These are phyloP conservation scores for Coelastrella sp. DNA, from an alignment of 139 green algal genomes.

Conservation along the genomic window DNA sequence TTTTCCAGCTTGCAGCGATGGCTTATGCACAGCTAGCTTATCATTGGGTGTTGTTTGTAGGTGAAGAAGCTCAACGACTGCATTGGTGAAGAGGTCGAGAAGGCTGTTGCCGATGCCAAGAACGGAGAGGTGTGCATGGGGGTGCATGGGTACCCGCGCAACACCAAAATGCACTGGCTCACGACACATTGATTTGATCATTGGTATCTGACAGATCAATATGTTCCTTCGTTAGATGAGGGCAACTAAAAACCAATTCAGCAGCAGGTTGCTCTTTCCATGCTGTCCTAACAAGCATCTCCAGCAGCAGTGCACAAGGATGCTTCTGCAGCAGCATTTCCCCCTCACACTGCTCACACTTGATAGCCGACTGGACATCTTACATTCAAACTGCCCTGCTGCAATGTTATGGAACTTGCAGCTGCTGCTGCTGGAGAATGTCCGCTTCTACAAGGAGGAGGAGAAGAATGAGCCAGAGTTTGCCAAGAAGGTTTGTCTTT, in stretches of 20 bases:
- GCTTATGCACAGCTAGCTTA: background rate
- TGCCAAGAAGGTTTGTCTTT: conserved; percentile 84
- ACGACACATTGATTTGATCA: no score
- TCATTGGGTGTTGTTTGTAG: conserved; percentile 39
- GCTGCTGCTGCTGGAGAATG: conserved; percentile 94
- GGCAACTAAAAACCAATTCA: no score
- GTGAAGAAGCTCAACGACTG: conserved; percentile 96
- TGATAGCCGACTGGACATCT: background rate
- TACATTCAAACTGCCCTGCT: background rate
- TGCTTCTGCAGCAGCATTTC: background rate
- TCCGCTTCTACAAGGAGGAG: conserved; percentile 99
- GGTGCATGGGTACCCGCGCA: conserved; percentile 24
- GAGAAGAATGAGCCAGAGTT: conserved; percentile 96
- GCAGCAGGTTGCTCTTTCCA: no score
- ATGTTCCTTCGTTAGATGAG: no score
- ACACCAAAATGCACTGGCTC: no score
- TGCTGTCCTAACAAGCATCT: no score
- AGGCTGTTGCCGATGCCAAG: conserved; percentile 72
- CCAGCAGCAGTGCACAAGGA: no score
- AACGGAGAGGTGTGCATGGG: conserved; percentile 84
- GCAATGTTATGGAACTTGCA: conserved; percentile 23
- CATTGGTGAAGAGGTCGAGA: conserved; percentile 90
- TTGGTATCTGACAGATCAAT: no score
- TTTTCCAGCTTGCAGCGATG: background rate
- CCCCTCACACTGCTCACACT: background rate